Conservation (phyloP, 306 rosid species). For the Casuarina equisetifolia region DNA sequence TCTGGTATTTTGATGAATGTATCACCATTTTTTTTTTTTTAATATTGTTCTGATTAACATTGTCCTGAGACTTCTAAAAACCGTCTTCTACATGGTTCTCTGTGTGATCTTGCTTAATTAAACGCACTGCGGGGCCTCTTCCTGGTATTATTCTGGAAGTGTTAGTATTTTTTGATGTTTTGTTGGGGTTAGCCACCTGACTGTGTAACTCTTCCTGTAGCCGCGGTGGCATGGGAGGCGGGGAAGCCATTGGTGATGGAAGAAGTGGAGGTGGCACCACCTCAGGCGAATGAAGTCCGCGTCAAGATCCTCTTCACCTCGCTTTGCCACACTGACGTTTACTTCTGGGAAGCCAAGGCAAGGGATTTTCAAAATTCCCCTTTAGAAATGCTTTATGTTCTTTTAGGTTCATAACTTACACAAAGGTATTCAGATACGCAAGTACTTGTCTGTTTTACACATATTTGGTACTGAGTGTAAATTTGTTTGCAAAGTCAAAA, state of each 20-base stretch:
- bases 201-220: constrained; percentile 5
- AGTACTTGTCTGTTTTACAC: too few relatives aligned
- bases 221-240: constrained; percentile 46
- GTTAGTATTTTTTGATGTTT: neutral
- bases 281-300: constrained; percentile 34
- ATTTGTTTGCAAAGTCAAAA: too few relatives aligned
- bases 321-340: constrained; percentile 36
- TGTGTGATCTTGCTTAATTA: neutral
- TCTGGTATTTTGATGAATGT: neutral
- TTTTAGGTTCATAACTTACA: too few relatives aligned
- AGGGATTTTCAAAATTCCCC: neutral
- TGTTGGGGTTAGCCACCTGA: neutral
- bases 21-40: neutral
- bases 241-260: constrained; percentile 40
- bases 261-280: constrained; percentile 42
- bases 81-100: neutral
- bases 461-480: too few relatives aligned
- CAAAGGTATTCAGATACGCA: too few relatives aligned
- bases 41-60: neutral
- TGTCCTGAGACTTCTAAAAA: neutral
- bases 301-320: constrained; percentile 36
- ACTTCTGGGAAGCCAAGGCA: constrained; percentile 47
- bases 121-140: neutral
- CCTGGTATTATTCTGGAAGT: neutral
- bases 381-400: too few relatives aligned